Evolutionary conservation across 169 alveolate species (phyloP).

Genomic region (Eimeria zaria): DNA sequence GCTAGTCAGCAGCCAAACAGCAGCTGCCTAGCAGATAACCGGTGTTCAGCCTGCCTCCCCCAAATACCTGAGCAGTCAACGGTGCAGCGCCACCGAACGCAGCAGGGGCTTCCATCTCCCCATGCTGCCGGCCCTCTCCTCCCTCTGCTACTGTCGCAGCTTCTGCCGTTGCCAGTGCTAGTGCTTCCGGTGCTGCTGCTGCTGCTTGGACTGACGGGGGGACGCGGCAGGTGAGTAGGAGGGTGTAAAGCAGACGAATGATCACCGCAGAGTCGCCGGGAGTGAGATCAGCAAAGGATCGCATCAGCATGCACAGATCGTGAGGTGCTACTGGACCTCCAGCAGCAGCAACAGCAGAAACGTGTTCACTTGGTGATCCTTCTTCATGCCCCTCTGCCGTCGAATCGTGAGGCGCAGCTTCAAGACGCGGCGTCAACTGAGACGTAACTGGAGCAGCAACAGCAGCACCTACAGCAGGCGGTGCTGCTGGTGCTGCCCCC

Average conservation of each 20-base stretch:
- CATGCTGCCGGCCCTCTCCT: no score
- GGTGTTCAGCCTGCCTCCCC: no score
- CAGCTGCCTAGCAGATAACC: neutral
- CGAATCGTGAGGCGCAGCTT: neutral
- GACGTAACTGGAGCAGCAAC: neutral
- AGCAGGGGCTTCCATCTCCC: neutral
- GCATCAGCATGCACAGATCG: slow-evolving; percentile 80
- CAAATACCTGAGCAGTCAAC: slow-evolving; percentile 48
- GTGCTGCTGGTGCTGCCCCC: slow-evolving; percentile 3
- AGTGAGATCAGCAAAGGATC: slow-evolving; percentile 73
- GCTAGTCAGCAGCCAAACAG: neutral
- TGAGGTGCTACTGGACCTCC: slow-evolving; percentile 55
- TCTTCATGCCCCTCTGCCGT: neutral
- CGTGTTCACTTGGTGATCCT: neutral
- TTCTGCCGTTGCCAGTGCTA: neutral
- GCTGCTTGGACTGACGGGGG: slow-evolving; percentile 46
- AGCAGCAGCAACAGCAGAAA: slow-evolving; percentile 20
- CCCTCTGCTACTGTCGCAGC: neutral
- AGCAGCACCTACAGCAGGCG: slow-evolving; percentile 11
- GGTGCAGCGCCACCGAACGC: slow-evolving; percentile 24
- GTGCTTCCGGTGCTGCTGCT: slow-evolving; percentile 35
- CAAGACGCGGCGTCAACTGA: neutral
- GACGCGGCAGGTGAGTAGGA: slow-evolving; percentile 58
- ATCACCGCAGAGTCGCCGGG: slow-evolving; percentile 71
- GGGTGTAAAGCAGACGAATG: slow-evolving; percentile 58